A percentile compares a stretch with the other conserved stretches of the same genome.
Evolutionary conservation across 805 yeast species (phyloP).

Genomic region (Metschnikowia shivogae): DNA sequence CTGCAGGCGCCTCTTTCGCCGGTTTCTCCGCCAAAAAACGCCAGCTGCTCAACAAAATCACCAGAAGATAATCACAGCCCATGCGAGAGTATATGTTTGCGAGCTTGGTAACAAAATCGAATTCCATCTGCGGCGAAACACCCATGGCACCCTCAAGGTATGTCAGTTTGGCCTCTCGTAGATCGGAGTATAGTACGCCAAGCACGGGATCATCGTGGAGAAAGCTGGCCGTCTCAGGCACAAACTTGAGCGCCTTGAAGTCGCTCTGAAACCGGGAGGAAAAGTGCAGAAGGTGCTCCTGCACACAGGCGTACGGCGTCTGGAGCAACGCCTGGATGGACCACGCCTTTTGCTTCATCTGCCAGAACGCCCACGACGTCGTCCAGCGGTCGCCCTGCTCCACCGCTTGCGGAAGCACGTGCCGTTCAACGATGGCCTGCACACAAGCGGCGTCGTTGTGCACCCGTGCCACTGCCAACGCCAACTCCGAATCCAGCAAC

Average conservation of each 20-base stretch:
- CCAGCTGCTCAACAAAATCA: slow-evolving; percentile 67
- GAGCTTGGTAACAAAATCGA: slow-evolving; percentile 56
- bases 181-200: slow-evolving; percentile 56
- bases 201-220: slow-evolving; percentile 80
- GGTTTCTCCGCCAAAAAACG: slow-evolving; percentile 35
- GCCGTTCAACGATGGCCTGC: slow-evolving; percentile 43
- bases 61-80: slow-evolving; percentile 85
- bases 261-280: slow-evolving; percentile 19
- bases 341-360: slow-evolving; percentile 34
- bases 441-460: slow-evolving; percentile 41
- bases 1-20: slow-evolving; percentile 1
- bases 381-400: slow-evolving; percentile 73
- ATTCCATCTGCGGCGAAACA: slow-evolving; percentile 47
- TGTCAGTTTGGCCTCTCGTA: slow-evolving; percentile 50
- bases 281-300: slow-evolving; percentile 19
- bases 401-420: slow-evolving; percentile 55
- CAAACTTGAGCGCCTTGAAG: slow-evolving; percentile 11
- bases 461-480: slow-evolving; percentile 75
- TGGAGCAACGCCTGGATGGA: slow-evolving; percentile 65
- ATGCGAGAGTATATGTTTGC: slow-evolving; percentile 69
- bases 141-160: slow-evolving; percentile 49
- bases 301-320: slow-evolving; percentile 41
- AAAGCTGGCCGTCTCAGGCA: slow-evolving; percentile 33
- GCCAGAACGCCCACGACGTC: slow-evolving; percentile 78
- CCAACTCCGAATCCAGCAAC: slow-evolving; percentile 64